phyloP scores from a whole-genome alignment of 2,329 filamentous ascomycete species.

The Diaporthe amygdali region DNA sequence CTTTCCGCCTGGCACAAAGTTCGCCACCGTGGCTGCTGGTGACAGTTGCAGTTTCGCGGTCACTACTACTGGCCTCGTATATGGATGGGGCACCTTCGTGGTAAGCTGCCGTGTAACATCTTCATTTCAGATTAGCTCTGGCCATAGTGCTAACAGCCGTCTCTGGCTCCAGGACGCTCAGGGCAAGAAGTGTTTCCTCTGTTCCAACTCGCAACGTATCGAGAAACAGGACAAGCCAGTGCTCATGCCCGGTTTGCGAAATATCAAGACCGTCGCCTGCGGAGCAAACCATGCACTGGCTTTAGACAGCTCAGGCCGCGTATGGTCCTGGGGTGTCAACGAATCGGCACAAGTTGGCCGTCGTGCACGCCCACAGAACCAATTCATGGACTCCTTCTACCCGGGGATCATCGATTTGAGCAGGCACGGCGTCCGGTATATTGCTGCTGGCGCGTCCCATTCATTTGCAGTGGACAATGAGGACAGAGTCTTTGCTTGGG shows the following conservation, averaged over 20 bases:
- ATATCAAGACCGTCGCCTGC: conserved; percentile 57
- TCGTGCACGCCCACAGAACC: conserved; percentile 26
- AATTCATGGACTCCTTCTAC: conserved; percentile 20
- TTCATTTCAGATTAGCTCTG: conserved; percentile 25
- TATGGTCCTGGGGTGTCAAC: conserved; percentile 68
- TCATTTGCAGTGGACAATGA: conserved; percentile 66
- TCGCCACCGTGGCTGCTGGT: conserved; percentile 63
- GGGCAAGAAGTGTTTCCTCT: conserved; percentile 22
- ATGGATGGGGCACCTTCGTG: conserved; percentile 71
- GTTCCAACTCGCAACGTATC: conserved; percentile 25
- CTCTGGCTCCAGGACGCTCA: conserved; percentile 21
- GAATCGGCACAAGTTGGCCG: conserved; percentile 68
- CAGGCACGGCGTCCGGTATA: conserved; percentile 50
- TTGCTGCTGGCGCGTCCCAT: conserved; percentile 65
- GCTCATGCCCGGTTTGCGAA: conserved; percentile 58
- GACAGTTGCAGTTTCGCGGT: conserved; percentile 67
- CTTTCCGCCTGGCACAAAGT: conserved; percentile 59
- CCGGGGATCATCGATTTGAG: conserved; percentile 17
- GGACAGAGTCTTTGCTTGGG: conserved; percentile 69
- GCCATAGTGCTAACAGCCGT: conserved; percentile 1
- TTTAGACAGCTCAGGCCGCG: conserved; percentile 59
- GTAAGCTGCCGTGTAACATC: too few species aligned
- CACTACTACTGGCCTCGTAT: conserved; percentile 65
- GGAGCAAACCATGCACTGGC: conserved; percentile 67
- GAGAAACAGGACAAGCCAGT: conserved; percentile 38